Conservation (phyloP, 805 yeast species). For the Komagataella kurtzmanii region DNA sequence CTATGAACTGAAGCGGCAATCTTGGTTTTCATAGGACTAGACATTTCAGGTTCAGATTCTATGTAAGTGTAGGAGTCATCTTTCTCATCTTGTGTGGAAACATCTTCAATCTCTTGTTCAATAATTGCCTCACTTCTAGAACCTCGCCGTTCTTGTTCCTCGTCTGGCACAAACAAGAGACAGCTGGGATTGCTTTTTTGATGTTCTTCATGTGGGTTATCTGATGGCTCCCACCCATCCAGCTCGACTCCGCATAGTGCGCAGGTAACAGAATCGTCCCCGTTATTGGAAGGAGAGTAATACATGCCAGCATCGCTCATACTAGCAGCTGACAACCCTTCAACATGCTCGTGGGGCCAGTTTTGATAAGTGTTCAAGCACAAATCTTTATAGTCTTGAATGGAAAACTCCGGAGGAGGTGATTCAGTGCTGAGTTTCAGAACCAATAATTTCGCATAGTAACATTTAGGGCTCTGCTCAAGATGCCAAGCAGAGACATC, state of each 20-base stretch:
- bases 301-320: constrained; percentile 56
- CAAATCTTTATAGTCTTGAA: background rate
- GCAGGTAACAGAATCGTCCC: constrained; percentile 47
- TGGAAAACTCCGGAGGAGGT: background rate
- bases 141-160: background rate
- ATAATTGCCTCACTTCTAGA: background rate
- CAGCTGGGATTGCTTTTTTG: constrained; percentile 26
- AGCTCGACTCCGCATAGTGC: constrained; percentile 47
- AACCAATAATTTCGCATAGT: constrained; percentile 9
- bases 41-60: background rate
- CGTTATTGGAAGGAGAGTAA: constrained; percentile 31
- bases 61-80: background rate
- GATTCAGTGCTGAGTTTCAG: constrained; percentile 4
- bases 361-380: background rate
- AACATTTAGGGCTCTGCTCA: constrained; percentile 14
- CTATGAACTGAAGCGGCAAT: background rate
- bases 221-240: constrained; percentile 62
- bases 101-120: background rate
- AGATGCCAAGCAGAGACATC: constrained; percentile 9
- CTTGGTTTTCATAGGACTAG: background rate
- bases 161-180: constrained; percentile 18
- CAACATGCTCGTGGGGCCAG: background rate
- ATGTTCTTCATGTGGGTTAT: constrained; percentile 54
- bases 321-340: constrained; percentile 5
- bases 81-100: background rate